Percentiles rank a stretch among this genome's conserved stretches.
These are phyloP conservation scores for Trichoderma harzianum DNA, from an alignment of 2,329 filamentous ascomycete species.

Conservation along the genomic window DNA sequence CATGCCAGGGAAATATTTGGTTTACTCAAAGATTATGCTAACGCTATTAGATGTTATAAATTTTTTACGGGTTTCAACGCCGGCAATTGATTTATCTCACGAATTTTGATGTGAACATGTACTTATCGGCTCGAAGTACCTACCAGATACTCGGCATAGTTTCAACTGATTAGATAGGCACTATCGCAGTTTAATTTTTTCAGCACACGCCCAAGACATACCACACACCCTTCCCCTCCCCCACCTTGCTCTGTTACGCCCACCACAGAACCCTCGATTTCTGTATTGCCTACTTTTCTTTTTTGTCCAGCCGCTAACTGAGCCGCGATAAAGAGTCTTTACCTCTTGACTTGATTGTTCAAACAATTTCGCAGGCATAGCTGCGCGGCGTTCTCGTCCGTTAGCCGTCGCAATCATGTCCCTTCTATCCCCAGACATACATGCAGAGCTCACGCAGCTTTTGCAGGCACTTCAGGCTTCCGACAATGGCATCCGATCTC, in stretches of 20 bases:
- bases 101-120: not conserved
- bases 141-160: not conserved
- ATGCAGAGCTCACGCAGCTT: constrained; percentile 79
- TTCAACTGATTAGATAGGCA: not conserved
- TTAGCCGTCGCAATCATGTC: constrained; percentile 56
- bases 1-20: not conserved
- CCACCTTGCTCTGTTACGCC: constrained; percentile 26
- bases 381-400: constrained; percentile 25
- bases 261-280: constrained; percentile 22
- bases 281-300: constrained; percentile 7
- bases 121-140: not conserved
- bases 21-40: not conserved
- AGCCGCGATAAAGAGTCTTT: constrained; percentile 9
- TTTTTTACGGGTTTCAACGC: not conserved
- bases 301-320: constrained; percentile 17
- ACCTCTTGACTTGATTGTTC: constrained; percentile 12
- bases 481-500: constrained; percentile 80
- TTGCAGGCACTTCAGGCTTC: constrained; percentile 83
- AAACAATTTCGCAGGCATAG: constrained; percentile 19
- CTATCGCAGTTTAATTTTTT: constrained; percentile 1
- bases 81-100: not conserved
- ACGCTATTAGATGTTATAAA: not conserved
- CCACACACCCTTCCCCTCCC: constrained; percentile 24
- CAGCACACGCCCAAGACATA: constrained; percentile 11
- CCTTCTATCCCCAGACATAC: constrained; percentile 77